Percentiles rank a stretch among this genome's conserved stretches.
Evolutionary conservation across 192 early-diverging fungal genomes (phyloP).

Genomic region (Backusella parvicylindrica): DNA sequence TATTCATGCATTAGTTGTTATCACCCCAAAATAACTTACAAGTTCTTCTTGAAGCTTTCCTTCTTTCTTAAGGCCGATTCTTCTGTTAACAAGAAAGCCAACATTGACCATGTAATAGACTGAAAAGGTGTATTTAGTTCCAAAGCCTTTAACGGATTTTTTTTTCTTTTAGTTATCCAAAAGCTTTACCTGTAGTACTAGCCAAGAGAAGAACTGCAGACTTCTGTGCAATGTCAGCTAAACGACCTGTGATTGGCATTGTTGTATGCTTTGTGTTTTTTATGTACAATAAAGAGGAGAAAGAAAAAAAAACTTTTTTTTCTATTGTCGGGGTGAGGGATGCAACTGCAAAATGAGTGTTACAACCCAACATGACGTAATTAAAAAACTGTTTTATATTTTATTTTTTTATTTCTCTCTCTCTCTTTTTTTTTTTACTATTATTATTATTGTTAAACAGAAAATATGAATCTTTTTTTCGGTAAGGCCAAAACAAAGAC

Average conservation of each 20-base stretch:
- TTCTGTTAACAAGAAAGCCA: conserved; percentile 27
- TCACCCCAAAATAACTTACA: conserved; percentile 11
- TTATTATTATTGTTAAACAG: not conserved
- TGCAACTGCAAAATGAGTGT: not conserved
- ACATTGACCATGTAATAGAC: conserved; percentile 37
- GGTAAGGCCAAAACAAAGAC: conserved; percentile 55
- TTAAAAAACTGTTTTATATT: not conserved
- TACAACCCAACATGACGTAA: not conserved
- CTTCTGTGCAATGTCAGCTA: conserved; percentile 38
- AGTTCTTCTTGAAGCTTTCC: conserved; percentile 36
- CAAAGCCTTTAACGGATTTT: no score
- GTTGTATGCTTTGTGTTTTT: not conserved
- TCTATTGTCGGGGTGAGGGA: not conserved
- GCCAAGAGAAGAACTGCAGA: conserved; percentile 32
- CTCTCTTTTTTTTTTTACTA: not conserved
- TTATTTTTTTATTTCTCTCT: not conserved
- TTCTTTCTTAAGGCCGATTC: conserved; percentile 36
- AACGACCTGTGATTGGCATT: conserved; percentile 19
- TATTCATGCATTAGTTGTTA: not conserved
- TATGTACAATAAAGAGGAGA: not conserved
- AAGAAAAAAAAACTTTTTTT: not conserved
- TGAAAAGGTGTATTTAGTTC: not conserved
- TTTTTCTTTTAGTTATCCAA: not conserved
- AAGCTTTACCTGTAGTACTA: conserved; percentile 23
- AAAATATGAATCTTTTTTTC: conserved; percentile 69